A percentile compares a stretch with the other conserved stretches of the same genome.
Evolutionary conservation across 2,329 filamentous ascomycete genomes (phyloP).

Genomic region (Ceratocystis lukuohia): DNA sequence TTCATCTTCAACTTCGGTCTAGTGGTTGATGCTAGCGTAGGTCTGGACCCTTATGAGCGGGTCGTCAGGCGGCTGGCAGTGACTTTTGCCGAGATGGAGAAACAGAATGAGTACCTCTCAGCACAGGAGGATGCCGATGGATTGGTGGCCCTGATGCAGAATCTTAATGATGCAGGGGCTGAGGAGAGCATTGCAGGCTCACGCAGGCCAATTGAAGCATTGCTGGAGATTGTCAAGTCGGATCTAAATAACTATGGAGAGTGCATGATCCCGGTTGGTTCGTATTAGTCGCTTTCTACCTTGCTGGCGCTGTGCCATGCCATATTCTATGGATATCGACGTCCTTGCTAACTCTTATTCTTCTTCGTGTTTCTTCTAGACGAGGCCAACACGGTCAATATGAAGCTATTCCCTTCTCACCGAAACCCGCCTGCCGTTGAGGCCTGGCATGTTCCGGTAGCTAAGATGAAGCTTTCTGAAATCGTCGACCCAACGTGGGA

Average conservation of each 20-base stretch:
- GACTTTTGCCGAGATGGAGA: conserved; percentile 79
- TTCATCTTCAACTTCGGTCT: conserved; percentile 98
- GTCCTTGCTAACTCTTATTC: background rate
- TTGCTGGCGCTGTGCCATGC: background rate
- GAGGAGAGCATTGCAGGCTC: conserved; percentile 10
- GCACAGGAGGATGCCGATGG: conserved; percentile 32
- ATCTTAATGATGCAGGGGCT: conserved; percentile 9
- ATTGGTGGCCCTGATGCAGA: conserved; percentile 27
- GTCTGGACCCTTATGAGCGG: conserved; percentile 67
- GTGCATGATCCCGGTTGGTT: conserved; percentile 94
- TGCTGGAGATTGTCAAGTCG: conserved; percentile 69
- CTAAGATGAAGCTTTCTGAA: conserved; percentile 50
- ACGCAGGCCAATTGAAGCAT: conserved; percentile 61
- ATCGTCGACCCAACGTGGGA: conserved; percentile 59
- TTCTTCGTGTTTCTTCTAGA: conserved; percentile 36
- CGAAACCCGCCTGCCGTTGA: conserved; percentile 62
- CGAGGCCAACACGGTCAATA: conserved; percentile 86
- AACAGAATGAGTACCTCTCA: conserved; percentile 74
- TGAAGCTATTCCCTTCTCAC: conserved; percentile 85
- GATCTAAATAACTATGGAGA: conserved; percentile 95
- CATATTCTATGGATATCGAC: background rate
- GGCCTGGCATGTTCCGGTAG: conserved; percentile 81
- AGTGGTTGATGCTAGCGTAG: conserved; percentile 52
- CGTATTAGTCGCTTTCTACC: conserved; percentile 24
- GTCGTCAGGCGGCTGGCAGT: conserved; percentile 76